Percentiles rank a stretch among this genome's conserved stretches.
Conservation (phyloP, 2,329 filamentous ascomycete genomes). For the Polytolypa hystricis region DNA sequence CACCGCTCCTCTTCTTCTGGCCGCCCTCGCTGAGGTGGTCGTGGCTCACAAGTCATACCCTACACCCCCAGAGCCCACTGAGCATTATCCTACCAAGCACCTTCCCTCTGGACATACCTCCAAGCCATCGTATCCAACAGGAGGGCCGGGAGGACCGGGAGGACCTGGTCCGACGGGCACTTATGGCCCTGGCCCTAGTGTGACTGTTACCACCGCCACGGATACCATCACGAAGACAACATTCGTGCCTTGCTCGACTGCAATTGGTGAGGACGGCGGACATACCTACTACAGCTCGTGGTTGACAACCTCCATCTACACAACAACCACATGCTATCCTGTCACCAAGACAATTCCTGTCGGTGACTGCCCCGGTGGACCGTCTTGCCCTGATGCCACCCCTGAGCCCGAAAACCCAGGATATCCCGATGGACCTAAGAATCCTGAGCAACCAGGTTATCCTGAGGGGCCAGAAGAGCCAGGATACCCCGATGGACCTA, state of each 20-base stretch:
- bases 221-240: constrained; percentile 21
- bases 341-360: constrained; percentile 9
- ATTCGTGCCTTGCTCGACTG: constrained; percentile 25
- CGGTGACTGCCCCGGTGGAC: constrained; percentile 4
- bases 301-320: constrained; percentile 19
- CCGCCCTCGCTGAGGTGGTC: constrained; percentile 2
- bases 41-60: background rate
- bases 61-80: background rate
- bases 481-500: background rate
- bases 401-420: background rate
- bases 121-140: background rate
- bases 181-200: background rate
- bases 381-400: constrained; percentile 1
- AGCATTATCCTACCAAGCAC: constrained; percentile 2
- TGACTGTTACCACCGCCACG: constrained; percentile 13
- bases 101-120: background rate
- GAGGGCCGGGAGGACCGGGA: too few relatives aligned
- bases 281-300: constrained; percentile 26
- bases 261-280: constrained; percentile 16
- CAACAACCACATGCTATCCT: constrained; percentile 22
- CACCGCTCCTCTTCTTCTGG: background rate
- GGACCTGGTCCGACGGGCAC: background rate
- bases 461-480: constrained; percentile 1
- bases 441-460: background rate
- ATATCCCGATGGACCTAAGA: background rate